These are phyloP conservation scores for Crithidia acanthocephali DNA, from an alignment of 208 protist species.

Conservation along the genomic window DNA sequence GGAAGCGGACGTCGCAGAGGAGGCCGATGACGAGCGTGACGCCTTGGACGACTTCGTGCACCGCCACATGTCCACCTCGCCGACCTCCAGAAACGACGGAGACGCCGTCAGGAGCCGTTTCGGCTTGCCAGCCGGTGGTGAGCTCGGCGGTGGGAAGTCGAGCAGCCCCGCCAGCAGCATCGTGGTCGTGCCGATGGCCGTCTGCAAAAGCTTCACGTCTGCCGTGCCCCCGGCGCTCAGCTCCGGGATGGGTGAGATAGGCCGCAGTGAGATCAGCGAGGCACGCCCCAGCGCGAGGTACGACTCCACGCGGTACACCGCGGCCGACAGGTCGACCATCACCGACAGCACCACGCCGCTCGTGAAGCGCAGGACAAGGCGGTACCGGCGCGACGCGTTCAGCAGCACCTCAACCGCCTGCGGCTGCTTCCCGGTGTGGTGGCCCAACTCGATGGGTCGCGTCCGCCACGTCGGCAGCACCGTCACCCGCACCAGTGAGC, in stretches of 20 bases:
- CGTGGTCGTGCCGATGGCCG: slow-evolving; percentile 25
- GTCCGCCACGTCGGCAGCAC: slow-evolving; percentile 66
- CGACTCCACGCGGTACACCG: slow-evolving; percentile 57
- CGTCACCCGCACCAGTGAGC: slow-evolving; percentile 41
- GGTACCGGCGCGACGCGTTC: slow-evolving; percentile 55
- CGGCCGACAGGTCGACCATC: slow-evolving; percentile 63
- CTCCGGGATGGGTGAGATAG: slow-evolving; percentile 29
- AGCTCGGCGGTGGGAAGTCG: slow-evolving; percentile 11
- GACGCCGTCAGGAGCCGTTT: slow-evolving; percentile 3
- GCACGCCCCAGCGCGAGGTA: slow-evolving; percentile 71
- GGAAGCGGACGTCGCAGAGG: background rate
- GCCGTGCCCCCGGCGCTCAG: slow-evolving; percentile 3
- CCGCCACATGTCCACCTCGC: slow-evolving; percentile 7
- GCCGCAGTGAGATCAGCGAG: slow-evolving; percentile 43
- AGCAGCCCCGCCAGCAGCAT: slow-evolving; percentile 56
- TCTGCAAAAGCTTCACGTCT: slow-evolving; percentile 14
- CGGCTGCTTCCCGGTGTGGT: slow-evolving; percentile 47
- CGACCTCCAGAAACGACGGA: slow-evolving; percentile 13
- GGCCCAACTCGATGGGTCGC: slow-evolving; percentile 65
- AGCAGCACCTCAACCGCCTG: slow-evolving; percentile 50
- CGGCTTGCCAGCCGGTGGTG: slow-evolving; percentile 2
- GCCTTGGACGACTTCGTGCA: background rate
- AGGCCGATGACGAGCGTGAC: slow-evolving; percentile 10
- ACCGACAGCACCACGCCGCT: slow-evolving; percentile 65
- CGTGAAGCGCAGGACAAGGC: slow-evolving; percentile 65